Base-by-base conservation (phyloP, 148 eudicot species). In the Agrostemma githago region DNA sequence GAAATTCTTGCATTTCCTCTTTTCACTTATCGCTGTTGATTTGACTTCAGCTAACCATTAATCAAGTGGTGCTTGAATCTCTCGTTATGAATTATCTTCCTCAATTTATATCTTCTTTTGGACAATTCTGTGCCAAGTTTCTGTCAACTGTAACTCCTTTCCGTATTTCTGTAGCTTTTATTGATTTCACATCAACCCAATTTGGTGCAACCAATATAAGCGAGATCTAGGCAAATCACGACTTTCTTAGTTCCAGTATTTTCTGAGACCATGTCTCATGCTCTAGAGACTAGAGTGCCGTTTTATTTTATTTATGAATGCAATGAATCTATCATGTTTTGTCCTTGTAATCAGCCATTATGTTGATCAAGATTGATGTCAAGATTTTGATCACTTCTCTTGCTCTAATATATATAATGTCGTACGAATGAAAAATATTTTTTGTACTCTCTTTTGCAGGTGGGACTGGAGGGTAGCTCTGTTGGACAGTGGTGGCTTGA, bases 401-500 rank as follows among this genome's bases (percentile, higher is more conserved):
- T 20, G 60, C 58, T 58, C 21, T 68, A 21, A 48, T 34, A 15
- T 3, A 17, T 7, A 26, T 4, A 17, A 63, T 15, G 2, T 41
- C 9, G 69, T 21, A 53, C 66, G 59, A 54, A 42, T 70, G 26
- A 57, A 39, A 53, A 53, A 43, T 48, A 48, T 14, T 4, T 19
- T 72, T 46, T 73, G 62, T 54, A 70, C 48, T 64, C 53, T 62
- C 68, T 56, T 71, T 56, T 82, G 79, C 83, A 95, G 97, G 91
- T 95, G 72, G 99, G 99, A 77, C 86, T 95, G 81, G 99, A 92
- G 80, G 97, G 99, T 44, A 95, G 97, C 88, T 42, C 90, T 77
- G 92, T 89, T 72, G 99, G 99, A 74, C 99, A 92, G 79, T 92
- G 91, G 97, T 95, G 98, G 99, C 86, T 92, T 65, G 97, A 95